These are phyloP conservation scores for Anaeramoeba flamelloides DNA, from an alignment of 78 protist species.

Conservation along the genomic window DNA sequence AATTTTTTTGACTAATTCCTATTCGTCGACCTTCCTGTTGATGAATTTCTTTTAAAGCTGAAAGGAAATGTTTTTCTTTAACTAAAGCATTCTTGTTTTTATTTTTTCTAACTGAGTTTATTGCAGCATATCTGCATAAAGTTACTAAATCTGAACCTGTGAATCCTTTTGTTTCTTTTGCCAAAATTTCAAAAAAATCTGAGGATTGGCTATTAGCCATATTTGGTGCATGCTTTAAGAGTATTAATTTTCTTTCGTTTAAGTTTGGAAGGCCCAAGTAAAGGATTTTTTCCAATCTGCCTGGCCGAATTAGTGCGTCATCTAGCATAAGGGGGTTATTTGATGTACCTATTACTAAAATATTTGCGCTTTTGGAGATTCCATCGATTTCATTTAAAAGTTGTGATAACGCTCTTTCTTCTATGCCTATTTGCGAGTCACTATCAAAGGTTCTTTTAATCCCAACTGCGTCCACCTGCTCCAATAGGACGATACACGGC, in stretches of 20 bases:
- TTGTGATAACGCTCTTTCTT: neutral
- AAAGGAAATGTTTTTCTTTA: too few relatives aligned
- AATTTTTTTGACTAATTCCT: too few relatives aligned
- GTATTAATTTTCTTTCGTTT: conserved; percentile 35
- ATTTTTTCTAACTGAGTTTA: conserved; percentile 41
- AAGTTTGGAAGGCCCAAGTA: conserved; percentile 54
- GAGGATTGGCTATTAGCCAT: conserved; percentile 30
- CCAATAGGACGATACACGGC: conserved; percentile 7
- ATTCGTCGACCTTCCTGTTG: too few relatives aligned
- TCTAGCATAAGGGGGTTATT: conserved; percentile 53
- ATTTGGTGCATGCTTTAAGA: conserved; percentile 41
- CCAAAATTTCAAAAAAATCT: conserved; percentile 7
- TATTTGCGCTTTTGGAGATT: neutral
- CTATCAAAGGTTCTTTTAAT: neutral
- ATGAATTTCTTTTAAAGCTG: too few relatives aligned
- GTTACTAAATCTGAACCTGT: conserved; percentile 78
- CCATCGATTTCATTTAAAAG: neutral
- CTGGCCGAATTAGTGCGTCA: conserved; percentile 85
- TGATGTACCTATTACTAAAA: neutral
- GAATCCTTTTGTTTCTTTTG: conserved; percentile 50
- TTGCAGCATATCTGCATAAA: conserved; percentile 49
- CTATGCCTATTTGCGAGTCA: neutral
- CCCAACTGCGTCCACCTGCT: neutral
- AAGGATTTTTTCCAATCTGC: conserved; percentile 83
- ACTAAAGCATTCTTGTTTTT: too few relatives aligned